phyloP scores from a whole-genome alignment of 306 rosid genomes.

The Medicago ruthenica region DNA sequence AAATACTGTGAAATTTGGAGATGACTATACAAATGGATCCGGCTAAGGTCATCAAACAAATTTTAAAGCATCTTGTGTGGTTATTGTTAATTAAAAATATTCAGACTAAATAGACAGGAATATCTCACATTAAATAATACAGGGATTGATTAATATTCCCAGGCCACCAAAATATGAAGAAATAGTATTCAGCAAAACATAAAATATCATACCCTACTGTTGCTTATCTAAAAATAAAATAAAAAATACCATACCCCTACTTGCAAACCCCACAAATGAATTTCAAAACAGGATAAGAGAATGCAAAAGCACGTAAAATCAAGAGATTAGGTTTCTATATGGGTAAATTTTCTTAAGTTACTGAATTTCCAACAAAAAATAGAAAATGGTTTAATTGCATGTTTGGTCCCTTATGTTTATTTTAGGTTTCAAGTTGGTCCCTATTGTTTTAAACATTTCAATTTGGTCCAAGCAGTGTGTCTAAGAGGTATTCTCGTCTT shows the following conservation, averaged over 20 bases:
- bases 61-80: slow-evolving; percentile 16
- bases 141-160: slow-evolving; percentile 16
- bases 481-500: too few relatives aligned
- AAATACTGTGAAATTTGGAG: slow-evolving; percentile 32
- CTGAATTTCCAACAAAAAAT: slow-evolving; percentile 27
- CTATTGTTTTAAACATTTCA: too few relatives aligned
- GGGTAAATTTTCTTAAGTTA: slow-evolving; percentile 18
- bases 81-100: slow-evolving; percentile 1
- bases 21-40: slow-evolving; percentile 19
- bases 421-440: too few relatives aligned
- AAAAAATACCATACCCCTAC: not conserved
- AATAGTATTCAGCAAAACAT: slow-evolving; percentile 18
- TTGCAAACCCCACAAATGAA: slow-evolving; percentile 33
- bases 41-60: slow-evolving; percentile 19
- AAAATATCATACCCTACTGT: not conserved
- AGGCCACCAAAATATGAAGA: slow-evolving; percentile 25
- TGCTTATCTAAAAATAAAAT: not conserved
- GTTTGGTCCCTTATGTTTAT: too few relatives aligned
- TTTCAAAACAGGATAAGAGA: slow-evolving; percentile 14
- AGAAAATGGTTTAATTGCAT: not conserved
- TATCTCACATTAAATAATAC: not conserved
- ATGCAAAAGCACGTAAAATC: slow-evolving; percentile 16
- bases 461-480: too few relatives aligned
- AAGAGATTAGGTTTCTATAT: slow-evolving; percentile 22
- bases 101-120: slow-evolving; percentile 15